Base-by-base conservation (phyloP, 129 eudicot genomes). In the Heracleum sosnowskyi region DNA sequence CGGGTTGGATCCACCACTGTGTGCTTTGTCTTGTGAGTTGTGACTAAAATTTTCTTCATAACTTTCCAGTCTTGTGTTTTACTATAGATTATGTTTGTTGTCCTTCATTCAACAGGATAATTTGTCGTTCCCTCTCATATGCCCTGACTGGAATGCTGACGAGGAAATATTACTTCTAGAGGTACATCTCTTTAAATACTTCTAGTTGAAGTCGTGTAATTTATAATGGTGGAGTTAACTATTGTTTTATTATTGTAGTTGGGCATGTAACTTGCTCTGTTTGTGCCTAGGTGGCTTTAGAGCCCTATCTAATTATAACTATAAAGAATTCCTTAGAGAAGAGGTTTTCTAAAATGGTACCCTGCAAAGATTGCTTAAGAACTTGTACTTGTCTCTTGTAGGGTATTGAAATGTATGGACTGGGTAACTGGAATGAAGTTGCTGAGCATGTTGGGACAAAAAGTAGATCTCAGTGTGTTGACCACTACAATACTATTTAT, bases 361-460 rank as follows among this genome's bases (percentile, higher is more conserved):
- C 4, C 22, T 40, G 31, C 18, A 41, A 36, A 20, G 22, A 40
- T 80, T 45, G 12, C 76, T 37, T 35, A 41, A 11, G 20, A 63
- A 26, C 36, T 77, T 18, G 45, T 73, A 47, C 80, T 11, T 51
- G 31, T 41, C 69, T 79, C 75, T 11, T 78, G 77, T 85, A 95
- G 99, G 99, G 96, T 77, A 87, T 89, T 80, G 99, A 88, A 95
- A 95, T 95, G 99, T 95, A 95, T 83, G 99, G 99, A 79, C 77
- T 95, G 55, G 94, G 93, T 57, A 95, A 95, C 85, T 95, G 99
- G 99, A 84, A 79, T 75, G 99, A 95, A 79, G 99, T 95, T 83
- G 97, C 99, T 41, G 99, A 95, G 83, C 99, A 95, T 86, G 99
- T 95, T 69, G 99, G 99, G 82, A 92, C 97, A 31, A 95, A 95